Percentiles rank a stretch among this genome's conserved stretches.
Conservation (phyloP, 225 moss, liverwort and hornwort genomes). For the Climacium dendroides region DNA sequence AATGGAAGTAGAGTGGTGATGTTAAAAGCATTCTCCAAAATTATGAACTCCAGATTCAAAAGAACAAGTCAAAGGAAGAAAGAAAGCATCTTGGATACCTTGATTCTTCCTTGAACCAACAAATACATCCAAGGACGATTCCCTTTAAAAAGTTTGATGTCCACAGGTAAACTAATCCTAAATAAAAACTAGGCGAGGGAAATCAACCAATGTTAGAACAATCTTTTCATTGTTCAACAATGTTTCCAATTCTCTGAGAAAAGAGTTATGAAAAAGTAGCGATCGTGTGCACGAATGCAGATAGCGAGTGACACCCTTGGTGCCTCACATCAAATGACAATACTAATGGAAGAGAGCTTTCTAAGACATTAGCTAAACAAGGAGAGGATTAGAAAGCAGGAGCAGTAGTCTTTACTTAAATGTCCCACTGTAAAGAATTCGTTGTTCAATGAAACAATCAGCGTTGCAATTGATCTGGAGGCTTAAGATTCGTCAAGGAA, state of each 20-base stretch:
- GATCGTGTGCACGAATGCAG: not conserved
- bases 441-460: not conserved
- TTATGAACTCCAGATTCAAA: not conserved
- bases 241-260: not conserved
- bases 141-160: not conserved
- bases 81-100: not conserved
- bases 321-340: not conserved
- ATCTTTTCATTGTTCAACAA: not conserved
- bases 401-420: not conserved
- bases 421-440: not conserved
- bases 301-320: not conserved
- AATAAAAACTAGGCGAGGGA: not conserved
- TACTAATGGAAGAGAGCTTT: not conserved
- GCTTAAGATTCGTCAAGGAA: not conserved
- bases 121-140: not conserved
- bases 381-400: not conserved
- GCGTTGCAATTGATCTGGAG: not conserved
- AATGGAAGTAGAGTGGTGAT: not conserved
- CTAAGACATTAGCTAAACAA: not conserved
- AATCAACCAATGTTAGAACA: not conserved
- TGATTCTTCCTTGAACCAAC: not conserved
- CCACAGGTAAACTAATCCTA: not conserved
- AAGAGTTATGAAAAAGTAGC: not conserved
- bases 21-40: not conserved
- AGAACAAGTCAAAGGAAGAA: not conserved